Percentiles rank a stretch among this genome's conserved stretches.
Conservation (phyloP, 441 rosid species). For the Croton setiger region DNA sequence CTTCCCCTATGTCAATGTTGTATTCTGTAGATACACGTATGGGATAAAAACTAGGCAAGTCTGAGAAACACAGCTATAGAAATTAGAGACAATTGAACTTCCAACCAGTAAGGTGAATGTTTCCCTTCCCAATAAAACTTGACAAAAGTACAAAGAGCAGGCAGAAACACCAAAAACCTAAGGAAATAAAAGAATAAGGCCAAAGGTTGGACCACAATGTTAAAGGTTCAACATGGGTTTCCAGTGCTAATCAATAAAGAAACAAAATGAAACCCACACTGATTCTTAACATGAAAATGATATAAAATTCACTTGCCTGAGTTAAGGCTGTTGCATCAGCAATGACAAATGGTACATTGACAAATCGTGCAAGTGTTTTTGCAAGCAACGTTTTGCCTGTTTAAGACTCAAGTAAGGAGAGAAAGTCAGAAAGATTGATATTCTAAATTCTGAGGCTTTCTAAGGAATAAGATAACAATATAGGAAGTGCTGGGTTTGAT, state of each 20-base stretch:
- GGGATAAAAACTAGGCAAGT: too few relatives aligned
- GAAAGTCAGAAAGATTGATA: conserved; percentile 9
- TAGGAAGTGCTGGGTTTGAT: conserved; percentile 14
- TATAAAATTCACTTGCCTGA: conserved; percentile 54
- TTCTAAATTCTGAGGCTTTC: conserved; percentile 11
- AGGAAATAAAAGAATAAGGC: background rate
- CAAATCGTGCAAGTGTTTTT: conserved; percentile 90
- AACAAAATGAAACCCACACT: background rate
- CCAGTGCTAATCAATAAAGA: background rate
- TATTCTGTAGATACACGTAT: too few relatives aligned
- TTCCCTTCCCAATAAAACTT: background rate
- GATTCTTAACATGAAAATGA: background rate
- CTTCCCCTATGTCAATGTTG: too few relatives aligned
- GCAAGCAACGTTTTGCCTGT: conserved; percentile 96
- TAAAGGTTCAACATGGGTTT: background rate
- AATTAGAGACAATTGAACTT: background rate
- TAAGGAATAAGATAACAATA: conserved; percentile 7
- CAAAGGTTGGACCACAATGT: background rate
- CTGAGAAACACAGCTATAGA: background rate
- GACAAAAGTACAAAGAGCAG: background rate
- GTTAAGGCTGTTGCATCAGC: conserved; percentile 97
- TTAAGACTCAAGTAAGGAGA: conserved; percentile 33
- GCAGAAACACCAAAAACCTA: background rate
- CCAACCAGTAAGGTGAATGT: background rate
- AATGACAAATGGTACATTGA: conserved; percentile 94